Base-by-base conservation (phyloP, 2,329 filamentous ascomycete species). In the Diaporthe amygdali region DNA sequence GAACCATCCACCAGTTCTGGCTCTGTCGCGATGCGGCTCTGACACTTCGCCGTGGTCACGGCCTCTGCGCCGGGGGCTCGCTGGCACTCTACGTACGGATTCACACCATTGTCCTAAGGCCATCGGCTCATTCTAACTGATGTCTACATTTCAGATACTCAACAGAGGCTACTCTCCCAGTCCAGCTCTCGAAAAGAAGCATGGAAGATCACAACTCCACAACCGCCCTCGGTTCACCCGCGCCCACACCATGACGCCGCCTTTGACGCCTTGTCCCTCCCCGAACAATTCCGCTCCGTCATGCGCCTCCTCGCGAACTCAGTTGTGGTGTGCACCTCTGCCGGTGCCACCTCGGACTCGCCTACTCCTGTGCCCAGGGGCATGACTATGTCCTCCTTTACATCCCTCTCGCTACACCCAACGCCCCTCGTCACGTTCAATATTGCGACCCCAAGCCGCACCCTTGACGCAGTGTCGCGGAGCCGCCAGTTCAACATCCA, bases 381-480 rank as follows among this genome's bases (percentile, higher is more conserved):
- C 59, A 88, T 90, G 84, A 90, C 89, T 39, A 88, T 90, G 82
- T 90, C 89, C 8, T 90, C 88, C 2, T 86, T 91, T 73, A 88
- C 88, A 2, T 89, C 87, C 0, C 79, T 91, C 32, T 84, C 86
- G 20, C 81, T 90, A 22, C 74, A 77, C n/a, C 88, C 88, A 0
- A 82, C 79, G 32, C 88, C 88, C 1, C 80, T 87, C 14, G 79
- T 91, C 8, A 86, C 84, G 0, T 90, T 91, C 82, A 90, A 90
- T 79, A 83, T 90, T 61, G 84, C 84, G 30, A 82, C 85, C 34
- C 88, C 88, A 25, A 89, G 87, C 76, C 84, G 86, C 15, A 90
- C 88, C 15, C 81, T 88, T 30, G 83, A 87, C 70, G 88, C 88
- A 10, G 83, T 91, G 27, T 72, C 76, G 20, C 77, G 76, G 17